phyloP scores from a whole-genome alignment of 108 stramenopile genomes.

The Skeletonema potamos region DNA sequence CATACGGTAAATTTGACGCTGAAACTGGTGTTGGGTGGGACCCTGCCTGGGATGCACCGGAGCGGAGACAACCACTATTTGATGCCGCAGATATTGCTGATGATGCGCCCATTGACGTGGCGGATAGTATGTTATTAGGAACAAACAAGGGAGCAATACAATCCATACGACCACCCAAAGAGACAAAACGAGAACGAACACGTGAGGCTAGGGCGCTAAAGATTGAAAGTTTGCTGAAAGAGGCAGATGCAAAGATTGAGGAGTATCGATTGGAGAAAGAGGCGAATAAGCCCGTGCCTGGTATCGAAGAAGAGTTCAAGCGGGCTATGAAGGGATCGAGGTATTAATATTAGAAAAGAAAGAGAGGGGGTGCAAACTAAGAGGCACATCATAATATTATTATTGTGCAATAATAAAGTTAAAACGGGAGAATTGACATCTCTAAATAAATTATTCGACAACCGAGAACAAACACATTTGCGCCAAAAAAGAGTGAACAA shows the following conservation, averaged over 20 bases:
- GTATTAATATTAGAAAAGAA: slow-evolving; percentile 21
- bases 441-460: not conserved
- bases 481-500: not conserved
- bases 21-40: slow-evolving; percentile 76
- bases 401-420: not conserved
- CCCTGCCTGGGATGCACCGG: slow-evolving; percentile 67
- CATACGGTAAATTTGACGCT: slow-evolving; percentile 70
- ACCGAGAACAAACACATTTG: not conserved
- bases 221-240: slow-evolving; percentile 62
- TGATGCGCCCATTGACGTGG: not conserved
- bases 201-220: slow-evolving; percentile 72
- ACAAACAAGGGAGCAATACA: slow-evolving; percentile 28
- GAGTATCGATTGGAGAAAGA: slow-evolving; percentile 59
- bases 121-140: slow-evolving; percentile 1
- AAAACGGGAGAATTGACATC: not conserved
- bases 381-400: not conserved
- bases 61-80: not conserved
- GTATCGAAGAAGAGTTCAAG: slow-evolving; percentile 52
- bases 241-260: slow-evolving; percentile 66
- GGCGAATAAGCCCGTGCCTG: slow-evolving; percentile 43
- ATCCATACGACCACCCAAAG: slow-evolving; percentile 62
- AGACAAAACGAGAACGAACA: slow-evolving; percentile 59
- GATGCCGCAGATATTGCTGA: not conserved
- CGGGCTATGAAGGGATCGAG: slow-evolving; percentile 21
- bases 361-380: not conserved